Conservation (phyloP, 495 filamentous ascomycete species). For the Pyrenopolyporus hunteri region DNA sequence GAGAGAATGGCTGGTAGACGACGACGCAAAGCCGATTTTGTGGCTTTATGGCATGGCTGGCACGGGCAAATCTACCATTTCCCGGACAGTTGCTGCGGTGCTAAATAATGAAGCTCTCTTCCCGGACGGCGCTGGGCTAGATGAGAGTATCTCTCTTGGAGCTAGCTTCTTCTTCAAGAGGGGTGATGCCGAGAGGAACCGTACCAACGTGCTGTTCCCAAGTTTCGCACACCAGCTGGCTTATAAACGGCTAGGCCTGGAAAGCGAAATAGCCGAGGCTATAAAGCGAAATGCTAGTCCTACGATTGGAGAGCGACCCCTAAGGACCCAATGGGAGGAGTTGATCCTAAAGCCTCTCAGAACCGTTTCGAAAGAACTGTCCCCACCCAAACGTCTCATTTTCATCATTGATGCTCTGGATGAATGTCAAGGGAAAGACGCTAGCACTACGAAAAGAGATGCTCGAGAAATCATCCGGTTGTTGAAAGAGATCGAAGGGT, state of each 20-base stretch:
- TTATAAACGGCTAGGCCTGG: constrained; percentile 35
- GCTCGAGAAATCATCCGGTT: constrained; percentile 1
- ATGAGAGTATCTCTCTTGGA: constrained; percentile 19
- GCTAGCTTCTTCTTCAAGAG: constrained; percentile 60
- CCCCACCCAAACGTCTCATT: constrained; percentile 23
- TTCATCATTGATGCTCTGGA: constrained; percentile 62
- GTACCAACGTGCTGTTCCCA: constrained; percentile 51
- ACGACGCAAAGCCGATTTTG: constrained; percentile 40
- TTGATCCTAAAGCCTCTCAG: constrained; percentile 54
- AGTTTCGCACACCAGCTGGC: constrained; percentile 54
- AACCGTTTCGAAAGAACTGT: not conserved
- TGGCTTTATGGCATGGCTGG: constrained; percentile 55
- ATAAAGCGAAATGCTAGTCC: constrained; percentile 43
- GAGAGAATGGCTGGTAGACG: constrained; percentile 5
- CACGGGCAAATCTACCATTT: constrained; percentile 54
- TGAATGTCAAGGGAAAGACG: constrained; percentile 51
- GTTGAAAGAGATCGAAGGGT: not conserved
- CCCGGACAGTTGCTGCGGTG: constrained; percentile 47
- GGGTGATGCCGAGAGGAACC: constrained; percentile 49
- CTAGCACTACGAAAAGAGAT: not conserved
- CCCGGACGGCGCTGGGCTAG: not conserved
- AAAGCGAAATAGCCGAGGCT: constrained; percentile 42
- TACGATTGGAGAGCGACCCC: constrained; percentile 43
- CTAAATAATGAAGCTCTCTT: constrained; percentile 18
- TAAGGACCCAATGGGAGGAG: constrained; percentile 54